phyloP scores from a whole-genome alignment of 345 rosid species.

The Populus simonii region DNA sequence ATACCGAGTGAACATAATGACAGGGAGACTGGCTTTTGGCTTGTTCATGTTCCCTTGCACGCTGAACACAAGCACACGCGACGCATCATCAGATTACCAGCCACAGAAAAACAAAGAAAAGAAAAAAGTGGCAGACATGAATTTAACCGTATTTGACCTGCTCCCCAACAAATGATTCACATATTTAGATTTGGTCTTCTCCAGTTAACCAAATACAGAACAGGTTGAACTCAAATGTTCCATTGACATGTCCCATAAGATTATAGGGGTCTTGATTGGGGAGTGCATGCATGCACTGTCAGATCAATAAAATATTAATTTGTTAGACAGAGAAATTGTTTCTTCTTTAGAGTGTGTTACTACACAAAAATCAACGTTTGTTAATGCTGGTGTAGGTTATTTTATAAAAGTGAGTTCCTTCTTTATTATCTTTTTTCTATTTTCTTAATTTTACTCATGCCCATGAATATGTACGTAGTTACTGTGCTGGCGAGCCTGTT shows the following conservation, averaged over 20 bases:
- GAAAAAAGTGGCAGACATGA: constrained; percentile 13
- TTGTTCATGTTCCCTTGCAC: constrained; percentile 1
- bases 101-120: neutral
- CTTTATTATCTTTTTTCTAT: too few relatives aligned
- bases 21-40: constrained; percentile 11
- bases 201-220: neutral
- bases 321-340: too few relatives aligned
- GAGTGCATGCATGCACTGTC: too few relatives aligned
- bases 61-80: neutral
- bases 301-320: too few relatives aligned
- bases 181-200: neutral
- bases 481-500: too few relatives aligned
- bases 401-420: too few relatives aligned
- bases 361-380: too few relatives aligned
- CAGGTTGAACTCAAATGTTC: neutral
- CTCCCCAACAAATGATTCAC: constrained; percentile 11
- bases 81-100: neutral
- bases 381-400: too few relatives aligned
- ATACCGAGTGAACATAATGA: neutral
- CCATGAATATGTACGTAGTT: too few relatives aligned
- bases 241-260: neutral
- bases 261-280: too few relatives aligned
- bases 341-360: too few relatives aligned
- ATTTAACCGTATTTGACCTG: constrained; percentile 11
- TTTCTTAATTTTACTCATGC: too few relatives aligned